Conservation (phyloP, 2,329 filamentous ascomycete genomes). For the Pseudogymnoascus sp. region DNA sequence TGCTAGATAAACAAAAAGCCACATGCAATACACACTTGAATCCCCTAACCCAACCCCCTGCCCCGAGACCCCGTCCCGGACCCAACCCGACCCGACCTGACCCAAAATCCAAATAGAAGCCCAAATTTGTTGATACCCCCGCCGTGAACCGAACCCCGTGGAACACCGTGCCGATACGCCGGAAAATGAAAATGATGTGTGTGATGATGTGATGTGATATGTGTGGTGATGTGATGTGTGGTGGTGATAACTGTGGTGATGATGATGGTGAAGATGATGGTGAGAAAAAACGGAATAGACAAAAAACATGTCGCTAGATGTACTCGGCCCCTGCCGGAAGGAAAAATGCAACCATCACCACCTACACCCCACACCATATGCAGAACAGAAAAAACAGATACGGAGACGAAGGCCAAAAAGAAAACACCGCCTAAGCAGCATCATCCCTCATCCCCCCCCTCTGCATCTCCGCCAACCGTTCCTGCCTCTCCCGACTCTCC, state of each 20-base stretch:
- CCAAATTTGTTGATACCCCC: not conserved
- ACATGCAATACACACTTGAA: not conserved
- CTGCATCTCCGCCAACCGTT: not conserved
- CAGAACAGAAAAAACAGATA: not conserved
- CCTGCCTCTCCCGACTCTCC: not conserved
- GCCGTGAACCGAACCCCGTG: not conserved
- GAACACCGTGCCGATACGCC: not conserved
- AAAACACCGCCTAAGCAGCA: not conserved
- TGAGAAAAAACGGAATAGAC: not conserved
- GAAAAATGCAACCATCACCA: not conserved
- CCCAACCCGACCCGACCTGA: too few relatives aligned
- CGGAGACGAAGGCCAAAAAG: too few relatives aligned
- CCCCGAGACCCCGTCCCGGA: too few relatives aligned
- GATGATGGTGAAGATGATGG: not conserved
- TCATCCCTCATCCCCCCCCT: not conserved
- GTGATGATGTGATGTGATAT: not conserved
- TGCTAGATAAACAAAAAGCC: not conserved
- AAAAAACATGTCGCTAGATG: not conserved
- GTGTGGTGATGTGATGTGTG: not conserved
- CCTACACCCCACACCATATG: not conserved
- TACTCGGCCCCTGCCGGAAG: not conserved
- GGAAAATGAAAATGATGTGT: not conserved
- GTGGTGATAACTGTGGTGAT: not conserved
- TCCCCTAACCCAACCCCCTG: not conserved
- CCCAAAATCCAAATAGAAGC: too few relatives aligned